These are phyloP conservation scores for Botryotinia convoluta DNA, from an alignment of 2,329 filamentous ascomycete genomes.

Conservation along the genomic window DNA sequence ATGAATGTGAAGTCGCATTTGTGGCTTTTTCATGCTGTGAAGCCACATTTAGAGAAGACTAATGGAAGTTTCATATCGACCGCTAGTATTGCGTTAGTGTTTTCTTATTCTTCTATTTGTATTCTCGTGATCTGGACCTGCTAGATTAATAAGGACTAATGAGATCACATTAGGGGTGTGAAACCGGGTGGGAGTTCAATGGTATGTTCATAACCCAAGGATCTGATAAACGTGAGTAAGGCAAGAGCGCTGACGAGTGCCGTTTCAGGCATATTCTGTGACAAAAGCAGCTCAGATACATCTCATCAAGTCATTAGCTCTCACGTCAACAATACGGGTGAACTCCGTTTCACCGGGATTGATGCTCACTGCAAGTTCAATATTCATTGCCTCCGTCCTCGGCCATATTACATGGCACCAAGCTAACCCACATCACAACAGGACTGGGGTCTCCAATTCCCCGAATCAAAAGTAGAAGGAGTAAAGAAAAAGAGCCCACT, in stretches of 20 bases:
- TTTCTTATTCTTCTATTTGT: neutral
- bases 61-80: conserved; percentile 64
- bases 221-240: too few relatives aligned
- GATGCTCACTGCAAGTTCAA: conserved; percentile 4
- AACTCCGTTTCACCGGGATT: conserved; percentile 44
- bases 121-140: too few relatives aligned
- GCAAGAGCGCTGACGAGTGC: neutral
- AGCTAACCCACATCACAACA: neutral
- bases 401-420: accelerated
- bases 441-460: conserved; percentile 33
- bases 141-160: neutral
- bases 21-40: conserved; percentile 56
- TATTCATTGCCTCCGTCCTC: neutral
- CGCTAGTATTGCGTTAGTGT: conserved; percentile 56
- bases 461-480: conserved; percentile 26
- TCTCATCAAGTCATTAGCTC: conserved; percentile 53
- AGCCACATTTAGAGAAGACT: conserved; percentile 51
- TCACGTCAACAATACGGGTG: conserved; percentile 54
- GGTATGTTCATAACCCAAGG: conserved; percentile 36
- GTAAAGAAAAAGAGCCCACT: conserved; percentile 27
- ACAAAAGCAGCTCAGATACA: conserved; percentile 72
- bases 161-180: conserved; percentile 38
- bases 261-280: conserved; percentile 65
- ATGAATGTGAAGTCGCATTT: conserved; percentile 63
- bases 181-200: conserved; percentile 61